Base-by-base conservation (phyloP, 495 filamentous ascomycete species). In the Neurospora sp. region DNA sequence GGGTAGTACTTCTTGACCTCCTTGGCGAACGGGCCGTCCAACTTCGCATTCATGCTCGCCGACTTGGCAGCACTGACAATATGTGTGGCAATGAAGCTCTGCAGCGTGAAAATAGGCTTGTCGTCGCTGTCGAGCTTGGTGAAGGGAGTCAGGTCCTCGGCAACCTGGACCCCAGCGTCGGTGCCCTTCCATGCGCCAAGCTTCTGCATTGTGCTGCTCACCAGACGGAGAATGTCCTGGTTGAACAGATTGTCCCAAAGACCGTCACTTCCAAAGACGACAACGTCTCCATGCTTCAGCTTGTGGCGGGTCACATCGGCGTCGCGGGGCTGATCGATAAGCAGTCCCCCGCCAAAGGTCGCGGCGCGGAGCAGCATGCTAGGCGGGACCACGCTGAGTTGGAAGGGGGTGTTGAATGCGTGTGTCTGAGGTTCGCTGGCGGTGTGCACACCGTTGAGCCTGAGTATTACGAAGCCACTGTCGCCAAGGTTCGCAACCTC, bases 171-270 rank as follows among this genome's bases (percentile, higher is more conserved):
- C 3, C 86, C 89, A 20, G 88, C 84, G 5, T 86, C 86, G 3
- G 83, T 85, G 75, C 85, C 85, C n/a, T 79, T 81, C 94, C 94
- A 98, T 1, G 92, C 96, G 8, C 90, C 90, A 22, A 84, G 83
- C 35, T 82, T 82, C 9, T 87, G 80, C 94, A 98, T 97, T 8
- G 89, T 83, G 40, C 87, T 84, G 69, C 91, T 94, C 39, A 93
- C 89, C 71, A 96, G 88, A 69, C 89, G 88, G 18, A 99, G 86
- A 37, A 96, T 89, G 74, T 98, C 93, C 77, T 94, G 90, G 75
- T 93, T 90, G 75, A 91, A 94, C n/a, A 99, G 85, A 77, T 99
- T 99, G 80, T 99, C 96, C 89, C 94, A 97, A 4, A 98, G 93
- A 5, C 96, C 96, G 78, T 99, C 96, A 8, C 93, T 97, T 4